Conservation (phyloP, 495 filamentous ascomycete species). For the Schizothecium vesticola region DNA sequence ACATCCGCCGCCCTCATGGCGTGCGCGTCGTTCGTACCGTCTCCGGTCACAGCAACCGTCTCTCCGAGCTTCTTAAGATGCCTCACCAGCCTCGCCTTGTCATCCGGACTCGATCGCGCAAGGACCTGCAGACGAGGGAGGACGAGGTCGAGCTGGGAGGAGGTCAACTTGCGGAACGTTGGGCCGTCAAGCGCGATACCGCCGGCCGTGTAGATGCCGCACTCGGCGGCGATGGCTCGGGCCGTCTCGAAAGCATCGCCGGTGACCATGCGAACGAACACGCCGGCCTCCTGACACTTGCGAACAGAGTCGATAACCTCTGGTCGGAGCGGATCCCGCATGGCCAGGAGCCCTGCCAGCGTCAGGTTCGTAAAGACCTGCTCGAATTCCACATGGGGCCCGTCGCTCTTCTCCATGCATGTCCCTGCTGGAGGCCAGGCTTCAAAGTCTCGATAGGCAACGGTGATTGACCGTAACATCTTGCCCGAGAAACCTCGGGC, state of each 20-base stretch:
- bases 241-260: slow-evolving; percentile 78
- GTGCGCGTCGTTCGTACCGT: slow-evolving; percentile 81
- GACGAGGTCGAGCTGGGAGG: background rate
- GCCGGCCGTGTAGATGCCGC: slow-evolving; percentile 56
- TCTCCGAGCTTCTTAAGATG: slow-evolving; percentile 63
- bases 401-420: slow-evolving; percentile 34
- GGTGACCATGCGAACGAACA: slow-evolving; percentile 79
- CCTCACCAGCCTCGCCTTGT: slow-evolving; percentile 68
- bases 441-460: slow-evolving; percentile 78
- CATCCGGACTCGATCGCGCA: slow-evolving; percentile 74
- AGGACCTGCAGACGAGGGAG: slow-evolving; percentile 50
- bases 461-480: slow-evolving; percentile 65
- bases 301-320: slow-evolving; percentile 69
- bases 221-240: slow-evolving; percentile 68
- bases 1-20: slow-evolving; percentile 76
- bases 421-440: slow-evolving; percentile 76
- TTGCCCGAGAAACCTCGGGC: background rate
- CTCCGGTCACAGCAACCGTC: slow-evolving; percentile 75
- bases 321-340: slow-evolving; percentile 75
- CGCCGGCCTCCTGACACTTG: slow-evolving; percentile 63
- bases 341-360: slow-evolving; percentile 68
- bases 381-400: background rate
- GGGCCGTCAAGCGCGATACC: slow-evolving; percentile 2
- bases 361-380: slow-evolving; percentile 58
- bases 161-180: background rate